phyloP scores from a whole-genome alignment of 148 eudicot genomes.

The Diospyros kaki region DNA sequence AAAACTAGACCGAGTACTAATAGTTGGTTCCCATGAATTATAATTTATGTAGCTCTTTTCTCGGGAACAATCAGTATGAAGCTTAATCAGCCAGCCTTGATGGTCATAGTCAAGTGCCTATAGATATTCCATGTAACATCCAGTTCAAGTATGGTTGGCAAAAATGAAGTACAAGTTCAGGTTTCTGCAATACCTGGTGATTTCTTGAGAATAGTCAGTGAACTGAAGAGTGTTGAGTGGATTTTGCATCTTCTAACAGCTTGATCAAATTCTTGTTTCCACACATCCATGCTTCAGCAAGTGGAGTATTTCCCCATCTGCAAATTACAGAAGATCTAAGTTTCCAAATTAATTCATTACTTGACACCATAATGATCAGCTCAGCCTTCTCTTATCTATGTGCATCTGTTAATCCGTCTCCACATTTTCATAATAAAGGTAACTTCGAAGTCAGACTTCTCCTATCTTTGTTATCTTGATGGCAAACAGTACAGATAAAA shows the following conservation, averaged over 20 bases:
- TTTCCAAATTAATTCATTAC: no score
- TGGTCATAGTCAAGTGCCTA: not conserved
- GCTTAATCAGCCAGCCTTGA: not conserved
- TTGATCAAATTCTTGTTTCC: slow-evolving; percentile 61
- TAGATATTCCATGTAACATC: not conserved
- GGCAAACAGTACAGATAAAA: no score
- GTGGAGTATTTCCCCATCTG: slow-evolving; percentile 75
- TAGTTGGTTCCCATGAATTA: not conserved
- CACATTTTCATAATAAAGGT: not conserved
- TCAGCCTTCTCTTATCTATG: not conserved
- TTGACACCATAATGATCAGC: not conserved
- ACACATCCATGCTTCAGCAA: slow-evolving; percentile 50
- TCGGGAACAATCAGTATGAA: not conserved
- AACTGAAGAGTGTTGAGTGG: slow-evolving; percentile 37
- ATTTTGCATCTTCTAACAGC: slow-evolving; percentile 65
- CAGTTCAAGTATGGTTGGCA: not conserved
- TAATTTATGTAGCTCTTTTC: not conserved
- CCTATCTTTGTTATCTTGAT: not conserved
- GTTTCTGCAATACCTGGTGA: slow-evolving; percentile 38
- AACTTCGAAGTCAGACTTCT: not conserved
- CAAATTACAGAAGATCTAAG: slow-evolving; percentile 1
- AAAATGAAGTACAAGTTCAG: not conserved
- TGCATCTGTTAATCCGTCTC: not conserved
- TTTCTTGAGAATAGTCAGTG: slow-evolving; percentile 26
- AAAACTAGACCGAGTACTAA: not conserved